Evolutionary conservation across 805 yeast genomes (phyloP).

Genomic region (Suhomyces sp.): DNA sequence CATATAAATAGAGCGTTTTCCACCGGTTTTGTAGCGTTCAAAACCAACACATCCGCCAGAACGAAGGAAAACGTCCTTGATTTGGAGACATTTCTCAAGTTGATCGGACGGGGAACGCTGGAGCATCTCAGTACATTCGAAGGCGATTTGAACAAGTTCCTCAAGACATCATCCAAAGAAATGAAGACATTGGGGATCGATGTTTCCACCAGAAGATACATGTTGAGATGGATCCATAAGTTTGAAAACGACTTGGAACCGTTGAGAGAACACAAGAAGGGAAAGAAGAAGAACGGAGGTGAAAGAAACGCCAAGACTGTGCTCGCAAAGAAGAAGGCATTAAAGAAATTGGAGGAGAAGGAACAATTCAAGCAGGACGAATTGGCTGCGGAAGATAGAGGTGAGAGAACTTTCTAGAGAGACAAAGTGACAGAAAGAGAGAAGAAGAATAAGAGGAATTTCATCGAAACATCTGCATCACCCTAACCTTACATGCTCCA

Average conservation of each 20-base stretch:
- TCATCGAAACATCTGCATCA: too few species aligned
- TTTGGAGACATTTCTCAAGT: constrained; percentile 67
- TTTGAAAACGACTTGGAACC: constrained; percentile 56
- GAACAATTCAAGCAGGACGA: constrained; percentile 38
- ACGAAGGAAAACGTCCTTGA: constrained; percentile 53
- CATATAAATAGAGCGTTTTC: constrained; percentile 10
- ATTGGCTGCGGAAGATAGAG: constrained; percentile 41
- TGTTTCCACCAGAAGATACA: constrained; percentile 66
- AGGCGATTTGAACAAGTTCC: constrained; percentile 56
- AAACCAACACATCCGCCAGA: constrained; percentile 53
- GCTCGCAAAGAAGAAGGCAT: constrained; percentile 58
- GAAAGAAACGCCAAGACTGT: constrained; percentile 69
- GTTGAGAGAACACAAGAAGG: constrained; percentile 55
- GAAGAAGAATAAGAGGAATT: too few species aligned
- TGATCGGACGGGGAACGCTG: constrained; percentile 71
- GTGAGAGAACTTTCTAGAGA: constrained; percentile 41
- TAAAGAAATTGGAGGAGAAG: constrained; percentile 54
- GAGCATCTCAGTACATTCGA: constrained; percentile 73
- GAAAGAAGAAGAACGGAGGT: constrained; percentile 82
- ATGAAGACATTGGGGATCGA: constrained; percentile 81
- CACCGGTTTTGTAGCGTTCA: constrained; percentile 18
- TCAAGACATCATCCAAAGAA: constrained; percentile 50
- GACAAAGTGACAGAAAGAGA: too few species aligned
- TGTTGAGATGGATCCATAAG: constrained; percentile 70
- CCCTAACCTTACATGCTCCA: too few species aligned